Conservation (phyloP, 192 early-diverging fungal species). For the Umbelopsis sp. region DNA sequence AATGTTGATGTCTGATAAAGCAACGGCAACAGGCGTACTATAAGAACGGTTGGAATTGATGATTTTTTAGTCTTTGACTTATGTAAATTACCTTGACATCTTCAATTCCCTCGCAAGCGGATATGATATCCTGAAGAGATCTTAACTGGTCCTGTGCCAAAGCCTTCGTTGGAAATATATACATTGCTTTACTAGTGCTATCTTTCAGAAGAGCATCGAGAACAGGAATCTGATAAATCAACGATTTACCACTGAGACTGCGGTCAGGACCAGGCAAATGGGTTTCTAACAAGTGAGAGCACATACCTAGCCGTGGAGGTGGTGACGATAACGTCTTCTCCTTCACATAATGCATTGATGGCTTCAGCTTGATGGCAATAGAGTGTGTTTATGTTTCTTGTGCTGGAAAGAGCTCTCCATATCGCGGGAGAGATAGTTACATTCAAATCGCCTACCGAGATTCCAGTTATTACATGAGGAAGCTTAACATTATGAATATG, state of each 20-base stretch:
- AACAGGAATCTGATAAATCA: slow-evolving; percentile 75
- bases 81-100: slow-evolving; percentile 28
- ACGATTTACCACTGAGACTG: slow-evolving; percentile 70
- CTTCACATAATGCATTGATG: slow-evolving; percentile 50
- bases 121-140: slow-evolving; percentile 45
- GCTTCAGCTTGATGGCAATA: slow-evolving; percentile 79
- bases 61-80: no score
- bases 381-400: slow-evolving; percentile 29
- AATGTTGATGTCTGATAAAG: slow-evolving; percentile 45
- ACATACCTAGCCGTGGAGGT: slow-evolving; percentile 72
- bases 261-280: background rate
- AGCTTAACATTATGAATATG: background rate
- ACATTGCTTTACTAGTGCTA: slow-evolving; percentile 46
- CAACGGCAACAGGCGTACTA: background rate
- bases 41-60: background rate
- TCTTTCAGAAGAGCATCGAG: slow-evolving; percentile 55
- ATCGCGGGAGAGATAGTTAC: background rate
- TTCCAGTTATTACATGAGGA: background rate
- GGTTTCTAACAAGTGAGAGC: background rate
- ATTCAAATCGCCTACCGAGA: background rate
- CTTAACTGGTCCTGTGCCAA: slow-evolving; percentile 79
- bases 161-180: slow-evolving; percentile 83
- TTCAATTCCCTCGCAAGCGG: slow-evolving; percentile 27
- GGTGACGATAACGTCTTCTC: slow-evolving; percentile 62
- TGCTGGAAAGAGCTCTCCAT: background rate